Base-by-base conservation (phyloP, 2,329 filamentous ascomycete species). In the Ploettnerulaceae sp. region DNA sequence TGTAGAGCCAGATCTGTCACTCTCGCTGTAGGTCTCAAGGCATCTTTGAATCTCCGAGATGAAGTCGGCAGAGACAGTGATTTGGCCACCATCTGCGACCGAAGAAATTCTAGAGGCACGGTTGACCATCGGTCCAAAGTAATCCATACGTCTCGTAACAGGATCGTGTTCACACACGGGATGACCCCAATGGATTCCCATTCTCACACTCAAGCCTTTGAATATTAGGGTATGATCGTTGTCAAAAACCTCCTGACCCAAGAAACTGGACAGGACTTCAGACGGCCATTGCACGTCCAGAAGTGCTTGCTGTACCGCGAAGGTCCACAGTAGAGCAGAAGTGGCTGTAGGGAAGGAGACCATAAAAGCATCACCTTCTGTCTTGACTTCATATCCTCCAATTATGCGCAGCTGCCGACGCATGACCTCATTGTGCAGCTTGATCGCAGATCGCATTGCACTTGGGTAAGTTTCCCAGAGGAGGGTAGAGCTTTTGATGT, bases 71-170 rank as follows among this genome's bases (percentile, higher is more conserved):
- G 90, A 96, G 1, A 97, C 93, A 0, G 91, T 93, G 55, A 97
- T 96, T 65, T 98, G 91, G 0, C 93, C 93, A 51, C 93, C 93
- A 64, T 98, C 93, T 26, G 93, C 93, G 33, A 95, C 90, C 17
- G 88, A 85, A 5, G 89, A 93, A 55, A 98, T 95, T 69, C 93
- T 86, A 12, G 93, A 86, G 0, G 93, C 89, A 62, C 94, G 90
- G 69, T 98, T 98, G 61, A 98, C 93, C 89, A 98, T 98, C 11
- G 93, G 93, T 0, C 93, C 93, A 64, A 97, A 98, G 69, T 98
- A 98, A 61, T 98, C 93, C 93, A 98, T 98, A 53, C 93, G 89
- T 48, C 90, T 85, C 1, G 93, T 98, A 39, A 98, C 90, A 0
- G 93, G 93, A 66, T 98, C 93, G 38, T 85, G 86, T 67, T 98